Evolutionary conservation across 768 basidiomycete species (phyloP).

Genomic region (Boletus subcaerulescens): DNA sequence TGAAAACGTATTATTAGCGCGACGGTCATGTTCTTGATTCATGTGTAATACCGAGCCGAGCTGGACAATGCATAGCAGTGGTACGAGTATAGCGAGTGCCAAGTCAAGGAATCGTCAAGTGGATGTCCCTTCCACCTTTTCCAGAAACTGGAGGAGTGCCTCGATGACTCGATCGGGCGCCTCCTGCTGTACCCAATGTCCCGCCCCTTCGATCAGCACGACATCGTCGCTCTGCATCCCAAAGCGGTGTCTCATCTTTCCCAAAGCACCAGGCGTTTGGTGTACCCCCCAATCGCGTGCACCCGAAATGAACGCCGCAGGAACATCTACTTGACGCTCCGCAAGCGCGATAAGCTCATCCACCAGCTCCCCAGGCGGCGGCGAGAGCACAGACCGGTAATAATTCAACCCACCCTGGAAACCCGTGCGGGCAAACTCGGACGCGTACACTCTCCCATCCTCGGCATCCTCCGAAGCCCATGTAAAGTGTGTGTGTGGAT

Average conservation of each 20-base stretch:
- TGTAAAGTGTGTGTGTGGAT: slow-evolving; percentile 4
- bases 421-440: slow-evolving; percentile 49
- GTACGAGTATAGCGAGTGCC: background rate
- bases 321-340: slow-evolving; percentile 45
- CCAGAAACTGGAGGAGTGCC: slow-evolving; percentile 41
- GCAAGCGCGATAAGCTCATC: slow-evolving; percentile 45
- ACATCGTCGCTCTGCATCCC: slow-evolving; percentile 44
- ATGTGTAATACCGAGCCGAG: slow-evolving; percentile 13
- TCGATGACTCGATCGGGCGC: slow-evolving; percentile 41
- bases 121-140: slow-evolving; percentile 11
- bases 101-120: background rate
- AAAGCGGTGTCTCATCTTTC: slow-evolving; percentile 37
- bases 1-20: slow-evolving; percentile 17
- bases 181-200: slow-evolving; percentile 68
- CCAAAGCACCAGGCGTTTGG: slow-evolving; percentile 47
- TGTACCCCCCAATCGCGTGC: slow-evolving; percentile 60
- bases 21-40: slow-evolving; percentile 5
- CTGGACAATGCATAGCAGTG: background rate
- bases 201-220: slow-evolving; percentile 53
- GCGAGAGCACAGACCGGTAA: slow-evolving; percentile 40
- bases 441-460: slow-evolving; percentile 39
- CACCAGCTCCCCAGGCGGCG: slow-evolving; percentile 34
- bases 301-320: slow-evolving; percentile 58
- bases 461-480: slow-evolving; percentile 55
- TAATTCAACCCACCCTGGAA: slow-evolving; percentile 64